Conservation (phyloP, 768 basidiomycete species). For the Tylopilus balloui region DNA sequence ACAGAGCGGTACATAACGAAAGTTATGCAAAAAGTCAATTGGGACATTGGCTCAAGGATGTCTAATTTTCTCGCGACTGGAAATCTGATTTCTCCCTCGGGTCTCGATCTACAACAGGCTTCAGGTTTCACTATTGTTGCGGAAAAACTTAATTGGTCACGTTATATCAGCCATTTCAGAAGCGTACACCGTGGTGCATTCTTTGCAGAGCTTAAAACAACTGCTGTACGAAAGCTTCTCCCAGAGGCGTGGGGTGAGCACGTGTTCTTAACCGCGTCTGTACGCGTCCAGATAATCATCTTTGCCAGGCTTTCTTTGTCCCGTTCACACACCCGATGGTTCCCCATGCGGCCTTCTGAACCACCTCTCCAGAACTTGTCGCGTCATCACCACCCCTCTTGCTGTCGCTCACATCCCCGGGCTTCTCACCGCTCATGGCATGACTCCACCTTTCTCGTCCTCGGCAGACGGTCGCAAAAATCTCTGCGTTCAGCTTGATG, state of each 20-base stretch:
- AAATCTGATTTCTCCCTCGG: constrained; percentile 89
- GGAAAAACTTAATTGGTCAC: constrained; percentile 97
- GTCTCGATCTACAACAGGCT: constrained; percentile 94
- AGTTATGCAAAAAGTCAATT: constrained; percentile 72
- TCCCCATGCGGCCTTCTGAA: constrained; percentile 96
- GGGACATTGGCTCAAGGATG: constrained; percentile 86
- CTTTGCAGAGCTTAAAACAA: constrained; percentile 98
- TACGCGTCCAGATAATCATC: constrained; percentile 8
- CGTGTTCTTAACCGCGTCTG: neutral
- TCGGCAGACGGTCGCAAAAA: constrained; percentile 78
- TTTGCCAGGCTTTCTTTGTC: constrained; percentile 83
- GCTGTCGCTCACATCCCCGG: constrained; percentile 73
- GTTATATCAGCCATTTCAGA: constrained; percentile 96
- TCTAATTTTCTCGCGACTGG: constrained; percentile 97
- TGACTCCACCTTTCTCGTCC: constrained; percentile 85
- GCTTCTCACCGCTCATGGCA: constrained; percentile 82
- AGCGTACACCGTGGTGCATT: constrained; percentile 99
- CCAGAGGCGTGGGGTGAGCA: constrained; percentile 94
- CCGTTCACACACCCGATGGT: constrained; percentile 98
- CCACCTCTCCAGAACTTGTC: constrained; percentile 91
- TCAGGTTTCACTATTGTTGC: constrained; percentile 99
- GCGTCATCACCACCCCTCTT: constrained; percentile 77
- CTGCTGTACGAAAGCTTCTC: constrained; percentile 90
- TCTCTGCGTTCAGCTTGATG: constrained; percentile 92
- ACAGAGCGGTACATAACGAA: constrained; percentile 79